Conservation (phyloP, 768 basidiomycete species). For the Lentinula boryana region DNA sequence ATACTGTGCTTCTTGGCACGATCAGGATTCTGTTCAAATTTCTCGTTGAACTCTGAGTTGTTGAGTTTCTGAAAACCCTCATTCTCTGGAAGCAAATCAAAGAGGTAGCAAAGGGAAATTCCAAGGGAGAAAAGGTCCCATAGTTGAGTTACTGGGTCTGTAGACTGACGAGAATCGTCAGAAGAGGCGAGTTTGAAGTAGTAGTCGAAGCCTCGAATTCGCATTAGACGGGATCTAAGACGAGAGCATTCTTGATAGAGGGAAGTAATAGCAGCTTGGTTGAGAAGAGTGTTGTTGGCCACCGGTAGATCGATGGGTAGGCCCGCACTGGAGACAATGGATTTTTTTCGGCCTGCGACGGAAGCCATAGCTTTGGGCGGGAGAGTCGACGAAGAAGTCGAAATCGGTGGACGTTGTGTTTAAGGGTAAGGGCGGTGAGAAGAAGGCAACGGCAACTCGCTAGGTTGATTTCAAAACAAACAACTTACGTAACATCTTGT, state of each 20-base stretch:
- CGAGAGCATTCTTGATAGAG: constrained; percentile 90
- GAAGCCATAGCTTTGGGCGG: constrained; percentile 34
- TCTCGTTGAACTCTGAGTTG: constrained; percentile 61
- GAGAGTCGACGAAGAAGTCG: neutral
- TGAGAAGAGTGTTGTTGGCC: constrained; percentile 81
- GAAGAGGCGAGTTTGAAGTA: constrained; percentile 62
- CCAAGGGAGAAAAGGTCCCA: constrained; percentile 94
- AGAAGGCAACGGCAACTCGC: neutral
- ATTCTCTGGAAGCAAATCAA: constrained; percentile 78
- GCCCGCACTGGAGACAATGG: constrained; percentile 57
- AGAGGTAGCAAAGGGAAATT: constrained; percentile 91
- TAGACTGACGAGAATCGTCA: constrained; percentile 63
- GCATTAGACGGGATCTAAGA: constrained; percentile 70
- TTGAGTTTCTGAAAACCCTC: constrained; percentile 53
- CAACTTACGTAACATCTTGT: neutral
- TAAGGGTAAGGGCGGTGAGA: neutral
- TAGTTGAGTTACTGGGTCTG: constrained; percentile 90
- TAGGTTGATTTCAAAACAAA: neutral
- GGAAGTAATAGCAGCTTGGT: constrained; percentile 85
- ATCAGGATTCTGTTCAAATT: constrained; percentile 68
- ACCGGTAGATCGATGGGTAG: constrained; percentile 70
- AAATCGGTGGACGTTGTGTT: neutral
- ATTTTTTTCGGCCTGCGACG: constrained; percentile 74
- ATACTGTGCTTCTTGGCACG: constrained; percentile 87
- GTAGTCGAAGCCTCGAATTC: constrained; percentile 65